phyloP scores from a whole-genome alignment of 148 eudicot species.

The Nepenthes mirabilis region DNA sequence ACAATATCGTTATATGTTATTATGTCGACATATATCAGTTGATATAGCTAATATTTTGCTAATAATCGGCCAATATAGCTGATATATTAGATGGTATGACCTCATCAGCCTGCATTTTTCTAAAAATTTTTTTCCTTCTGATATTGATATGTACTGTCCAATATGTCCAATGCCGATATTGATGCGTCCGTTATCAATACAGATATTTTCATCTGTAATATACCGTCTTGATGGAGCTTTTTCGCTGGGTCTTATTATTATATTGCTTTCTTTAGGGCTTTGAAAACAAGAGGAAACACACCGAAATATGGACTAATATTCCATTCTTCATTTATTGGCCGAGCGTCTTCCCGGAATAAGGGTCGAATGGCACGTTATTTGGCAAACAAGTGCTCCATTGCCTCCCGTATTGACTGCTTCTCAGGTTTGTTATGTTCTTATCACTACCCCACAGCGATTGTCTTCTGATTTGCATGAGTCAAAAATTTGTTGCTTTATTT shows the following conservation, averaged over 20 bases:
- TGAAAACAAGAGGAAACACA: slow-evolving; percentile 88
- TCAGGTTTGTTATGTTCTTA: slow-evolving; percentile 33
- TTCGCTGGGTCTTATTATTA: not conserved
- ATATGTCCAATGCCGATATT: no score
- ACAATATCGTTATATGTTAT: no score
- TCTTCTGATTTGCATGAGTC: not conserved
- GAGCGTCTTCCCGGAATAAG: slow-evolving; percentile 86
- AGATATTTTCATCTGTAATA: no score
- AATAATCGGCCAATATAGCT: no score
- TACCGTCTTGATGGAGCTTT: not conserved
- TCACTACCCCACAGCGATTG: not conserved
- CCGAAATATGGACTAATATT: slow-evolving; percentile 96
- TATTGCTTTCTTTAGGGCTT: slow-evolving; percentile 42
- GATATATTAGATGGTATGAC: no score
- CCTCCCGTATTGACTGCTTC: slow-evolving; percentile 93
- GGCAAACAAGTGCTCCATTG: slow-evolving; percentile 98
- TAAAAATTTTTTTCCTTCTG: no score
- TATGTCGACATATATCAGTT: no score
- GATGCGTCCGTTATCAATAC: no score
- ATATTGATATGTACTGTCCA: no score
- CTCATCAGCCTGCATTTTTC: no score
- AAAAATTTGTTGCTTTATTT: slow-evolving; percentile 3
- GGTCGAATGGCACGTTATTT: slow-evolving; percentile 99
- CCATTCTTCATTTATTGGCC: slow-evolving; percentile 98
- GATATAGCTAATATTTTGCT: no score